These are phyloP conservation scores for Ascochyta lentis DNA, from an alignment of 2,329 filamentous ascomycete species.

Conservation along the genomic window DNA sequence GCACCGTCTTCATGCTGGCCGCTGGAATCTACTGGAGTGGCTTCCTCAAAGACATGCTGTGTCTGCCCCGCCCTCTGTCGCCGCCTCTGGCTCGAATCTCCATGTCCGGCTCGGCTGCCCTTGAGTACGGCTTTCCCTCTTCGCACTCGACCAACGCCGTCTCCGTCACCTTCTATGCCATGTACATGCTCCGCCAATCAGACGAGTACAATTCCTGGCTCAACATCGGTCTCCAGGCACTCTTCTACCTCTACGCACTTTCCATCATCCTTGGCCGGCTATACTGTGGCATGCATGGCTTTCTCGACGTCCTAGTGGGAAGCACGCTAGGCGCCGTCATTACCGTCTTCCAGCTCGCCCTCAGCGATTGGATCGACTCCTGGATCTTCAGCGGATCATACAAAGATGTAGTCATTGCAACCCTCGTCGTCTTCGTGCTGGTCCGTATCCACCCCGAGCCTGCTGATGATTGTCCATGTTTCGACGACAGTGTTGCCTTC, in stretches of 20 bases:
- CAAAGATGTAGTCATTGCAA: constrained; percentile 68
- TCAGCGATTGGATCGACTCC: constrained; percentile 67
- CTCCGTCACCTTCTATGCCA: constrained; percentile 85
- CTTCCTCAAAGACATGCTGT: constrained; percentile 92
- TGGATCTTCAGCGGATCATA: constrained; percentile 66
- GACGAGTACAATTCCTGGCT: constrained; percentile 66
- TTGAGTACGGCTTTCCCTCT: constrained; percentile 97
- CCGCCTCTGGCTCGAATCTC: constrained; percentile 93
- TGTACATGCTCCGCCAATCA: constrained; percentile 72
- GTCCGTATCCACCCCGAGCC: constrained; percentile 94
- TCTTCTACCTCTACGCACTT: constrained; percentile 82
- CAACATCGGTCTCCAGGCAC: constrained; percentile 67
- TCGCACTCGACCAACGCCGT: constrained; percentile 98
- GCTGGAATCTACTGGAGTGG: constrained; percentile 75
- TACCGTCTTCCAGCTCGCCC: constrained; percentile 62
- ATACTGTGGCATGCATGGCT: constrained; percentile 99
- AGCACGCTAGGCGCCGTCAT: constrained; percentile 75
- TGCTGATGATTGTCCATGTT: constrained; percentile 95
- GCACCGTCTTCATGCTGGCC: constrained; percentile 65
- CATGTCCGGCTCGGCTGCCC: constrained; percentile 92
- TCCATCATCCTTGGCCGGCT: constrained; percentile 91
- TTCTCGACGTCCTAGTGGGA: constrained; percentile 86
- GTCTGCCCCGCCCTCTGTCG: constrained; percentile 87
- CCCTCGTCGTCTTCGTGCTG: constrained; percentile 72
- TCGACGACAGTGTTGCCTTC: constrained; percentile 94